Evolutionary conservation across 2,329 filamentous ascomycete species (phyloP).

Genomic region (Pseudogymnoascus sp.): DNA sequence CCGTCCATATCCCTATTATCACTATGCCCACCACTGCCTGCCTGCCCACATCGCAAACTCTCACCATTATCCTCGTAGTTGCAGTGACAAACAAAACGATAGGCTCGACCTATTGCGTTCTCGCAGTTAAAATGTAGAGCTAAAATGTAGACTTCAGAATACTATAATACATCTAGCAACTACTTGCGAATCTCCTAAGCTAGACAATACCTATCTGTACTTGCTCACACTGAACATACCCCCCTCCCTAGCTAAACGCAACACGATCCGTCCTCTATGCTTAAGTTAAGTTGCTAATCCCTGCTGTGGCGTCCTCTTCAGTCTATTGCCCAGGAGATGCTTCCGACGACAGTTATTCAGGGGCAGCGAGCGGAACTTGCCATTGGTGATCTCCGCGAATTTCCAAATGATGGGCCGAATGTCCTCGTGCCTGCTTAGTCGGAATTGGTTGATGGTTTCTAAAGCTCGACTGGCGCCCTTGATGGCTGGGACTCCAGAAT

Average conservation of each 20-base stretch:
- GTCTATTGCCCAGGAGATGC: neutral
- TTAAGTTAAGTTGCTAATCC: neutral
- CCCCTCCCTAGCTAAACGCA: neutral
- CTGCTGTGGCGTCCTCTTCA: neutral
- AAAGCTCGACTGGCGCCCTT: neutral
- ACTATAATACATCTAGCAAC: too few species aligned
- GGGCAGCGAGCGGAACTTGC: neutral
- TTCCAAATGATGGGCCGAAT: neutral
- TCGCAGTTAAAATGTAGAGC: too few species aligned
- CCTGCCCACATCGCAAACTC: too few species aligned
- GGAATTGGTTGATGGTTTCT: neutral
- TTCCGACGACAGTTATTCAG: neutral
- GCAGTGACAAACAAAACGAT: too few species aligned
- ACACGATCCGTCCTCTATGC: neutral
- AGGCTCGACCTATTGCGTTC: too few species aligned
- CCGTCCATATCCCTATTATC: too few species aligned
- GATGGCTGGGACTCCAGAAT: neutral
- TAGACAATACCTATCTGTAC: too few species aligned
- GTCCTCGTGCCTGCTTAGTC: neutral
- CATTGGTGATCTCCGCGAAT: neutral
- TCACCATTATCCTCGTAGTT: too few species aligned
- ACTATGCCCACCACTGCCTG: too few species aligned
- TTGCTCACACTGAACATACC: too few species aligned
- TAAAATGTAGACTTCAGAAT: too few species aligned
- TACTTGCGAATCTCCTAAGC: too few species aligned